Conservation (phyloP, 306 rosid species). For the Pyrus betulifolia region DNA sequence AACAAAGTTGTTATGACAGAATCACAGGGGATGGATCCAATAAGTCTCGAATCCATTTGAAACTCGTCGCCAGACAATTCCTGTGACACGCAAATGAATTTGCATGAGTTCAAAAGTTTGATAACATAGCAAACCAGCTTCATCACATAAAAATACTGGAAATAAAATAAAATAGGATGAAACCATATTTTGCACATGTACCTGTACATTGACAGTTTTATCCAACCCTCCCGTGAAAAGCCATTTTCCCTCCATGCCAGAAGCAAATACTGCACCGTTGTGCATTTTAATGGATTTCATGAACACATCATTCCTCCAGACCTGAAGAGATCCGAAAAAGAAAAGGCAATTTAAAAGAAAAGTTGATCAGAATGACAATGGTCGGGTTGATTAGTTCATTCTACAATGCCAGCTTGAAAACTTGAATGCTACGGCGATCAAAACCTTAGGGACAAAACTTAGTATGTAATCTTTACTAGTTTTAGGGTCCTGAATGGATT, state of each 20-base stretch:
- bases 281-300: conserved; percentile 52
- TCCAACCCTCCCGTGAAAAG: conserved; percentile 89
- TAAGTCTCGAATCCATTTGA: conserved; percentile 44
- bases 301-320: conserved; percentile 73
- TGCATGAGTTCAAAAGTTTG: conserved; percentile 5
- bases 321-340: conserved; percentile 37
- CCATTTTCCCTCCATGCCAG: conserved; percentile 49
- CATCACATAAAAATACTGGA: background rate
- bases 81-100: conserved; percentile 25
- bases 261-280: conserved; percentile 60
- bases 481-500: background rate
- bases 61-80: conserved; percentile 67
- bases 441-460: background rate
- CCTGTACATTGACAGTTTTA: conserved; percentile 77
- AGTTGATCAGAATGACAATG: background rate
- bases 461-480: background rate
- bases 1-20: conserved; percentile 62
- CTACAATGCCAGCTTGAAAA: background rate
- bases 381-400: background rate
- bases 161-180: background rate
- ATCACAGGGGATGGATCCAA: conserved; percentile 52
- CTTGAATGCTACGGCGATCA: background rate
- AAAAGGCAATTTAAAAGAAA: conserved; percentile 12
- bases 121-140: background rate
- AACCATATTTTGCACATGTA: conserved; percentile 23